These are phyloP conservation scores for Sphagnurus paluster DNA, from an alignment of 1,284 basidiomycete species.

Conservation along the genomic window DNA sequence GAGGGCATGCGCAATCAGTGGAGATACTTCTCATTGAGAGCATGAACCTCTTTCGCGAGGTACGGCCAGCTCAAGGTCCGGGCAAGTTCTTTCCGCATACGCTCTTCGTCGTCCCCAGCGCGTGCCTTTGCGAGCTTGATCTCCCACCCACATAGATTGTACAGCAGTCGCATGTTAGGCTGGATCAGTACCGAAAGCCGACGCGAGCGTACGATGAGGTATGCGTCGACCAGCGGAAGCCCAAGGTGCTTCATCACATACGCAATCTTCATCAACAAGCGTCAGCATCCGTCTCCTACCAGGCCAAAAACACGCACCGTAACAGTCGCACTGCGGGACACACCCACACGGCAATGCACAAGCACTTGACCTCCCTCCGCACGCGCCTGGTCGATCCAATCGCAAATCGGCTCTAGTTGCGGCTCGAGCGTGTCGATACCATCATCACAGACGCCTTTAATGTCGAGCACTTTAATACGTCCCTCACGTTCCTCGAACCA, in stretches of 20 bases:
- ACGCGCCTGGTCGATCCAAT: slow-evolving; percentile 91
- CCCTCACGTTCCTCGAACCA: slow-evolving; percentile 88
- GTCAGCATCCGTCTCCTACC: not conserved
- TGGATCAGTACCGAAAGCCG: slow-evolving; percentile 87
- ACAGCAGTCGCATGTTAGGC: slow-evolving; percentile 90
- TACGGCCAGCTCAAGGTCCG: slow-evolving; percentile 77
- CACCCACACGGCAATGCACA: slow-evolving; percentile 96
- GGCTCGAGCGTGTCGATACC: slow-evolving; percentile 93
- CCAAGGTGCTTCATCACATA: slow-evolving; percentile 96
- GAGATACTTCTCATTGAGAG: slow-evolving; percentile 80
- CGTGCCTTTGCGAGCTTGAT: slow-evolving; percentile 75
- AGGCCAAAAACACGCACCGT: slow-evolving; percentile 58
- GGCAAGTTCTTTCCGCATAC: slow-evolving; percentile 55
- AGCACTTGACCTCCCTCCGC: slow-evolving; percentile 84
- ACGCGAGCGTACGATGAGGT: slow-evolving; percentile 85
- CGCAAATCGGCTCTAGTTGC: slow-evolving; percentile 84
- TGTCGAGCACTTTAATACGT: slow-evolving; percentile 85
- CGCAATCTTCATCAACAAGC: slow-evolving; percentile 64
- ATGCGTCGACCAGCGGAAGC: slow-evolving; percentile 88
- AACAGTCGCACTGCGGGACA: slow-evolving; percentile 90
- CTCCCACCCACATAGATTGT: slow-evolving; percentile 94
- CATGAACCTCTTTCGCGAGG: slow-evolving; percentile 76
- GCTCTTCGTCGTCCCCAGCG: slow-evolving; percentile 49
- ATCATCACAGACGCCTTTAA: slow-evolving; percentile 90
- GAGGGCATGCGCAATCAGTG: slow-evolving; percentile 24